phyloP scores from a whole-genome alignment of 352 stramenopile genomes.

The Globisporangium perplexum region DNA sequence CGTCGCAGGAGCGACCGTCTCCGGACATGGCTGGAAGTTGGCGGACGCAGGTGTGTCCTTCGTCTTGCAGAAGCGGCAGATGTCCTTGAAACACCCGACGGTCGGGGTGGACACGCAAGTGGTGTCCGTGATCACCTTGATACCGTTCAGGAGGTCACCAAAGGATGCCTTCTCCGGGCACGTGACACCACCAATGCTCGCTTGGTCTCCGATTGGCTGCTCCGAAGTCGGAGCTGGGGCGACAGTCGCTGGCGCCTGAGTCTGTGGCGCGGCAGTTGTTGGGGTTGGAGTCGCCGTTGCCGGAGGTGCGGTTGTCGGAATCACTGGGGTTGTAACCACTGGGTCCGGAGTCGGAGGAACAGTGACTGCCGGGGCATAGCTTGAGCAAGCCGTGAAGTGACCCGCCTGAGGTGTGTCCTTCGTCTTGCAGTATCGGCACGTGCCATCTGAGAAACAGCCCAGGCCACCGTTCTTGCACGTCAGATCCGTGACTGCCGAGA shows the following conservation, averaged over 20 bases:
- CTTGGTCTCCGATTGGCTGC: not conserved
- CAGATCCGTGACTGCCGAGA: constrained; percentile 7
- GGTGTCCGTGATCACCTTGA: constrained; percentile 13
- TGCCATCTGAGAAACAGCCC: constrained; percentile 7
- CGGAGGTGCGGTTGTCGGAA: too few species aligned
- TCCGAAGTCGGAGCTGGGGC: constrained; percentile 1
- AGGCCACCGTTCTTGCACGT: constrained; percentile 11
- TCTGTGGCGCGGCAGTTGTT: not conserved
- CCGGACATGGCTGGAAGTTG: not conserved
- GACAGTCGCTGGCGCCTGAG: not conserved
- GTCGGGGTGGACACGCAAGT: constrained; percentile 5
- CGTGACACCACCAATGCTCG: not conserved
- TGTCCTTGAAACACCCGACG: constrained; percentile 8
- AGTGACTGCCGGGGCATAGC: not conserved
- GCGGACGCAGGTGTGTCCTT: constrained; percentile 4
- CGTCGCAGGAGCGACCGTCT: not conserved
- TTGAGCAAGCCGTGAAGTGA: constrained; percentile 6
- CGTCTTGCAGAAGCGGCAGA: constrained; percentile 14
- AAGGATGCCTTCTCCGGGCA: not conserved
- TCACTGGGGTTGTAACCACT: not conserved
- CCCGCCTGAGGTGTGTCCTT: constrained; percentile 8
- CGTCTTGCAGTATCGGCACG: constrained; percentile 7
- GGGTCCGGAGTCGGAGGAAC: not conserved
- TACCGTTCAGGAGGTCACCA: constrained; percentile 16
- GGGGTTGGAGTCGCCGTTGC: not conserved